Evolutionary conservation across 345 rosid species (phyloP).

Genomic region (Gossypium ekmanianum): DNA sequence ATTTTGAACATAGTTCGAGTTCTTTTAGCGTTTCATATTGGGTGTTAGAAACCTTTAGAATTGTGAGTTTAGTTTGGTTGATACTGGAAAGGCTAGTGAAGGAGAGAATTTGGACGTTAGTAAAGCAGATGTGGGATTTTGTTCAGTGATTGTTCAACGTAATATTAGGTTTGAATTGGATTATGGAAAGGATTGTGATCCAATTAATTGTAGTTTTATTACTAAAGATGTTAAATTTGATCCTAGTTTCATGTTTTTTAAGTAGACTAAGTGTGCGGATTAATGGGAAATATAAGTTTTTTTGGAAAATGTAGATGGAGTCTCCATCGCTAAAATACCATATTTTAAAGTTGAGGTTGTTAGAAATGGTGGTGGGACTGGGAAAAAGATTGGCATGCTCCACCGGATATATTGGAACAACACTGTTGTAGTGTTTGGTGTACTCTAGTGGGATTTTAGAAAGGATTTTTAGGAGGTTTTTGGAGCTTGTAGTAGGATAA

Average conservation of each 20-base stretch:
- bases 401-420: constrained; percentile 39
- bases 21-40: constrained; percentile 53
- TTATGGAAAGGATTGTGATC: constrained; percentile 37
- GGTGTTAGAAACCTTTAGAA: constrained; percentile 43
- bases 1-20: constrained; percentile 25
- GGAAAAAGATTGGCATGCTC: constrained; percentile 14
- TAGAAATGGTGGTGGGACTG: background rate
- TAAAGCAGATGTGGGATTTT: constrained; percentile 32
- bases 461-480: constrained; percentile 8
- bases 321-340: constrained; percentile 53
- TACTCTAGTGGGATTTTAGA: constrained; percentile 23
- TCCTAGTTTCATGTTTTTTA: constrained; percentile 42
- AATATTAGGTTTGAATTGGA: constrained; percentile 39
- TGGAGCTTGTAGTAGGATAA: background rate
- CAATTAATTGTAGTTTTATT: constrained; percentile 46
- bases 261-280: constrained; percentile 36
- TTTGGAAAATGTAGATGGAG: constrained; percentile 27
- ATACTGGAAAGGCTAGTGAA: constrained; percentile 26
- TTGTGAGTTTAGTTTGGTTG: constrained; percentile 50
- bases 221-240: constrained; percentile 20
- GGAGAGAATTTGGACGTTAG: constrained; percentile 35
- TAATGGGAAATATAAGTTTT: constrained; percentile 35
- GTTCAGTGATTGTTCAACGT: constrained; percentile 30
- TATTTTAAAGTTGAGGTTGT: constrained; percentile 30
- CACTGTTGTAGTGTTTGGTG: constrained; percentile 44